Conservation (phyloP, 1,284 basidiomycete genomes). For the Thecaphora thlaspeos region DNA sequence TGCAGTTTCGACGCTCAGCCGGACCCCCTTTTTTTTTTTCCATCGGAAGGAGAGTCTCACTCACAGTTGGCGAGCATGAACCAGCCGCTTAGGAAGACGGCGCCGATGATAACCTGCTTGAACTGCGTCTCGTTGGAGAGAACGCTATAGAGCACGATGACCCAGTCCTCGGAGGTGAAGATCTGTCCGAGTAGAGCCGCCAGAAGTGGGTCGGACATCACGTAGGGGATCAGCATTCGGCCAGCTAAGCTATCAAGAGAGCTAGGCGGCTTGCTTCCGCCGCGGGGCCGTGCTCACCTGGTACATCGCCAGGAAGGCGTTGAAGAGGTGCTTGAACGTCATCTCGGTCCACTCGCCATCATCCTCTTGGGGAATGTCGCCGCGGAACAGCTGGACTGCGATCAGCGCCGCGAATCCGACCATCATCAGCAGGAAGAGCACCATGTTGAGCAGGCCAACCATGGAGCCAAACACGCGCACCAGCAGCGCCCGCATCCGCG, state of each 20-base stretch:
- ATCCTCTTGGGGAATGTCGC: slow-evolving; percentile 66
- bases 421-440: slow-evolving; percentile 83
- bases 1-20: too few species aligned
- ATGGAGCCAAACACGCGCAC: slow-evolving; percentile 84
- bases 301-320: slow-evolving; percentile 84
- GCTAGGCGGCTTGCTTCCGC: too few species aligned
- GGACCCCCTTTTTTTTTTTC: too few species aligned
- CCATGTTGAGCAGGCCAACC: slow-evolving; percentile 88
- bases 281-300: too few species aligned
- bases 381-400: slow-evolving; percentile 71
- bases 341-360: slow-evolving; percentile 62
- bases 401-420: slow-evolving; percentile 84
- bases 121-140: slow-evolving; percentile 68
- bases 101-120: slow-evolving; percentile 72
- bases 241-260: too few species aligned
- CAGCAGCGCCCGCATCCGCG: slow-evolving; percentile 66
- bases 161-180: slow-evolving; percentile 95
- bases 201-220: too few species aligned
- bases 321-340: slow-evolving; percentile 86
- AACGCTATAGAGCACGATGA: slow-evolving; percentile 72
- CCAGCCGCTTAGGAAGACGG: slow-evolving; percentile 80
- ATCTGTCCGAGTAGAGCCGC: slow-evolving; percentile 67
- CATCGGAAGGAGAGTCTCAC: too few species aligned
- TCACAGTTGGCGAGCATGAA: slow-evolving; percentile 88
- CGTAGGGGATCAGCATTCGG: too few species aligned